Conservation (phyloP, 805 yeast species). For the Pichia nanzhaoensis region DNA sequence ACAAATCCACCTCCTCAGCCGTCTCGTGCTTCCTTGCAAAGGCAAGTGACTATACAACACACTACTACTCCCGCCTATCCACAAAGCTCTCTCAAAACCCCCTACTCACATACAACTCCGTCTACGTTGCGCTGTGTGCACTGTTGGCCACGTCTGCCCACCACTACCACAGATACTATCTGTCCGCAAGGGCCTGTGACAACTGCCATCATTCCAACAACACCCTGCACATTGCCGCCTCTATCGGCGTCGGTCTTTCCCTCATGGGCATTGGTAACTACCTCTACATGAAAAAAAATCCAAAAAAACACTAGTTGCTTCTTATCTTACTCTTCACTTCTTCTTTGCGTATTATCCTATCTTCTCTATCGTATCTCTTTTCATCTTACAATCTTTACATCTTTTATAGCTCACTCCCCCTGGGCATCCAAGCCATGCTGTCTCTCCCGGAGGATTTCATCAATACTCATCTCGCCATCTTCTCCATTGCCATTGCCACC, state of each 20-base stretch:
- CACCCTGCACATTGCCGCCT: constrained; percentile 6
- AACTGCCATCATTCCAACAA: constrained; percentile 4
- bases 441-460: constrained; percentile 34
- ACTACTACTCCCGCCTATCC: background rate
- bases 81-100: constrained; percentile 6
- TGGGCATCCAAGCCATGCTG: constrained; percentile 25
- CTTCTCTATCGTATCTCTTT: no score
- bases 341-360: background rate
- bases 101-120: constrained; percentile 8
- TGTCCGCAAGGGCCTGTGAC: constrained; percentile 5
- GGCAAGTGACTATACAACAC: background rate
- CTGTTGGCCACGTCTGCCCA: constrained; percentile 6
- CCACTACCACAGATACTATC: constrained; percentile 6
- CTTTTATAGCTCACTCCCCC: background rate
- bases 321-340: no score
- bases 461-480: constrained; percentile 45
- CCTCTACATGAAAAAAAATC: constrained; percentile 9
- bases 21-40: no score
- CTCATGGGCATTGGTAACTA: constrained; percentile 14
- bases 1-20: background rate
- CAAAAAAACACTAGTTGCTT: constrained; percentile 2
- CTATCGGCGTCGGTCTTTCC: constrained; percentile 6
- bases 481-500: constrained; percentile 13
- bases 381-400: background rate
- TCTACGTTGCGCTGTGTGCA: constrained; percentile 7